Percentiles rank a stretch among this genome's conserved stretches.
These are phyloP conservation scores for Brassica rapa DNA, from an alignment of 345 rosid genomes.

Conservation along the genomic window DNA sequence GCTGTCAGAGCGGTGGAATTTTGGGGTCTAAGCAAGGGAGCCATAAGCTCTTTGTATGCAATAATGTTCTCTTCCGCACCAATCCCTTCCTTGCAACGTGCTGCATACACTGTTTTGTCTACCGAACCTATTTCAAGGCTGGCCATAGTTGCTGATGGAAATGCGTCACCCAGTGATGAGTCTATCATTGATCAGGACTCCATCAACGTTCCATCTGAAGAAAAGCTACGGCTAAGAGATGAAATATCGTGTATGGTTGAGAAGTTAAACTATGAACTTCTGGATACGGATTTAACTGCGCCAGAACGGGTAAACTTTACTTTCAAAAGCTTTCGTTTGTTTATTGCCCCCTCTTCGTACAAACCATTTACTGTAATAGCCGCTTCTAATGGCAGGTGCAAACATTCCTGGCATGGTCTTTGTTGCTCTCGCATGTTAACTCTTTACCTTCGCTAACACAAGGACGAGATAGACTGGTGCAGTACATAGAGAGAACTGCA, in stretches of 20 bases:
- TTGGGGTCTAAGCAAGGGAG: slow-evolving; percentile 86
- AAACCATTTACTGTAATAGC: slow-evolving; percentile 20
- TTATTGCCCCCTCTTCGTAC: background rate
- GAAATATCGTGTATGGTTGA: slow-evolving; percentile 72
- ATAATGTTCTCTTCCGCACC: slow-evolving; percentile 72
- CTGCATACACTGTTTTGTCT: slow-evolving; percentile 83
- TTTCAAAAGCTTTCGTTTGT: slow-evolving; percentile 15
- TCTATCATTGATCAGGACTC: slow-evolving; percentile 49
- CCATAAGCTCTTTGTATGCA: slow-evolving; percentile 79
- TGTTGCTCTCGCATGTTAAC: slow-evolving; percentile 75
- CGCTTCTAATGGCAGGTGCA: slow-evolving; percentile 59
- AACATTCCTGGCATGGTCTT: slow-evolving; percentile 80
- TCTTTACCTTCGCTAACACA: slow-evolving; percentile 66
- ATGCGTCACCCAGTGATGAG: slow-evolving; percentile 41
- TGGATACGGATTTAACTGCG: slow-evolving; percentile 68
- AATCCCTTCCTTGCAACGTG: slow-evolving; percentile 67
- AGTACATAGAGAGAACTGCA: slow-evolving; percentile 71
- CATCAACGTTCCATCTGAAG: slow-evolving; percentile 49
- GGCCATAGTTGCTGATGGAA: slow-evolving; percentile 64
- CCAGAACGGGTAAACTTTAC: slow-evolving; percentile 67
- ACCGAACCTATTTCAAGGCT: slow-evolving; percentile 69
- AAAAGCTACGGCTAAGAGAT: slow-evolving; percentile 56
- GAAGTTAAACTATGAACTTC: slow-evolving; percentile 63
- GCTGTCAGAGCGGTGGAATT: slow-evolving; percentile 85
- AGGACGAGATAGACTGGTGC: slow-evolving; percentile 72